Conservation (phyloP, 2,329 filamentous ascomycete genomes). For the Blumeria hordei region DNA sequence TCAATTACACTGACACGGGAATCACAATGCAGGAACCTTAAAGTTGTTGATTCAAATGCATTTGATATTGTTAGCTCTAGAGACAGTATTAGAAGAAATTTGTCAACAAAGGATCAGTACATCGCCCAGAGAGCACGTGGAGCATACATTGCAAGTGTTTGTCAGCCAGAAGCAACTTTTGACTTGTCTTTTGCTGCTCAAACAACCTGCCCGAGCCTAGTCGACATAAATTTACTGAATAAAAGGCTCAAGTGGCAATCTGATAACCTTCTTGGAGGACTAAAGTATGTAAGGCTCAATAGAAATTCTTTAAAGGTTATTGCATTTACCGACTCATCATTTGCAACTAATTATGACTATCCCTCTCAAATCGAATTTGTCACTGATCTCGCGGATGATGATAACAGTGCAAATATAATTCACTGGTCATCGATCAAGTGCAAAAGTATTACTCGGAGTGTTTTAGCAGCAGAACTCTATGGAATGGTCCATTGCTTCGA, state of each 20-base stretch:
- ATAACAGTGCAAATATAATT: neutral
- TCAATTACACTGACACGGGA: neutral
- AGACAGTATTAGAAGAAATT: neutral
- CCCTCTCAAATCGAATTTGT: constrained; percentile 1
- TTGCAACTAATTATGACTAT: neutral
- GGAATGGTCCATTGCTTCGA: constrained; percentile 2
- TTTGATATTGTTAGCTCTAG: neutral
- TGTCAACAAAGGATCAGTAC: neutral
- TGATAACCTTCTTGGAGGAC: neutral
- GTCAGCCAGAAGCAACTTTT: constrained; percentile 1
- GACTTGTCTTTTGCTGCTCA: constrained; percentile 2
- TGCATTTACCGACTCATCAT: neutral
- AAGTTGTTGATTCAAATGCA: neutral
- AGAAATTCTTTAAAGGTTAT: neutral
- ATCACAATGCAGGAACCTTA: neutral
- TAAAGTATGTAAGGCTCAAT: neutral
- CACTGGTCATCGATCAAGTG: constrained; percentile 1
- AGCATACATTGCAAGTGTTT: neutral
- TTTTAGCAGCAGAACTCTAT: neutral
- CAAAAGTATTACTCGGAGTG: neutral
- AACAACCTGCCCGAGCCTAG: neutral
- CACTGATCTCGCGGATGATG: neutral
- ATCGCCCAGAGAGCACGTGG: neutral
- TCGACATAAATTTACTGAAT: neutral
- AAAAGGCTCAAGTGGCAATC: neutral